Conservation (phyloP, 2,329 filamentous ascomycete genomes). For the Scorias spongiosa region DNA sequence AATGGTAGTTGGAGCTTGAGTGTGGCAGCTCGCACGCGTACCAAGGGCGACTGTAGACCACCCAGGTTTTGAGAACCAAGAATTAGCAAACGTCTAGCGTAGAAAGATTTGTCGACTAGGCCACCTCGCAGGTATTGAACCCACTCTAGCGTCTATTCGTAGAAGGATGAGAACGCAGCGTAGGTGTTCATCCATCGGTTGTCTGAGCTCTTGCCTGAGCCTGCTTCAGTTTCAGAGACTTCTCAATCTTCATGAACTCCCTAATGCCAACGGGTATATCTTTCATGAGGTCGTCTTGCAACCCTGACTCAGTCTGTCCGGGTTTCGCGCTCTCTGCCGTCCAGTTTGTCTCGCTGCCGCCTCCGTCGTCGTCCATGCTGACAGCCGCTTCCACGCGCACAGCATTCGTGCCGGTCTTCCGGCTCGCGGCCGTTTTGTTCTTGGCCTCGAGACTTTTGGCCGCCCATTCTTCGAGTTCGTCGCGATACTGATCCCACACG, state of each 20-base stretch:
- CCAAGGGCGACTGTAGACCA: too few species aligned
- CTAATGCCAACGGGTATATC: slow-evolving; percentile 80
- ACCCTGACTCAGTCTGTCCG: neutral
- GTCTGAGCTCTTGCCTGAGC: slow-evolving; percentile 26
- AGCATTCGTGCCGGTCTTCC: slow-evolving; percentile 14
- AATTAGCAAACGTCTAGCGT: too few species aligned
- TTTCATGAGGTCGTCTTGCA: slow-evolving; percentile 51
- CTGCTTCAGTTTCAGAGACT: slow-evolving; percentile 67
- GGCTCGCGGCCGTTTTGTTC: slow-evolving; percentile 18
- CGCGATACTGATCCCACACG: slow-evolving; percentile 83
- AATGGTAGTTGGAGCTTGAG: too few species aligned
- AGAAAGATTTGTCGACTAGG: too few species aligned
- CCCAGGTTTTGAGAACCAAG: too few species aligned
- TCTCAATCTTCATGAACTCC: slow-evolving; percentile 96
- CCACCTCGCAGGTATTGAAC: too few species aligned
- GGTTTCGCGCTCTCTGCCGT: slow-evolving; percentile 12
- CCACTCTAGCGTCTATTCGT: too few species aligned
- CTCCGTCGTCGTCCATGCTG: slow-evolving; percentile 69
- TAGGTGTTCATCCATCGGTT: neutral
- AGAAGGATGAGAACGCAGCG: too few species aligned
- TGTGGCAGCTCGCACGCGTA: too few species aligned
- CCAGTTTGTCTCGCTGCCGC: slow-evolving; percentile 60
- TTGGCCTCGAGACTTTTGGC: slow-evolving; percentile 49
- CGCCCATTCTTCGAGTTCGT: slow-evolving; percentile 86
- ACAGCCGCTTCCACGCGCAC: slow-evolving; percentile 34